Conservation (phyloP, 352 stramenopile genomes). For the Phytophthora meadii region DNA sequence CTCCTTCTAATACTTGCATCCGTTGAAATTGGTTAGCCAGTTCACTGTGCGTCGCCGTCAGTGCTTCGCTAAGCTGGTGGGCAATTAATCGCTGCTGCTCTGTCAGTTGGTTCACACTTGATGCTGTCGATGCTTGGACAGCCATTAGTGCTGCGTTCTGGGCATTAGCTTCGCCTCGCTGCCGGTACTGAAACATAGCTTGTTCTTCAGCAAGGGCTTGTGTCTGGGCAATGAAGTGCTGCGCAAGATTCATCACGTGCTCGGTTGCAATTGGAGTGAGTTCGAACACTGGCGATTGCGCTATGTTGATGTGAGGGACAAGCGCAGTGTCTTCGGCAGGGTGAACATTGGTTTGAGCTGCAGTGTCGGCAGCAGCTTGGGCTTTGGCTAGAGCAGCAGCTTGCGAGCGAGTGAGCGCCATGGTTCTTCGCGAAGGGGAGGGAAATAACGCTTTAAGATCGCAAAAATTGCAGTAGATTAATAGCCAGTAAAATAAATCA, state of each 20-base stretch:
- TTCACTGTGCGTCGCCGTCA: not conserved
- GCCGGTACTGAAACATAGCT: not conserved
- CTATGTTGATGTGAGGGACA: not conserved
- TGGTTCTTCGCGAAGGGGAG: not conserved
- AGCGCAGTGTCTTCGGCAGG: not conserved
- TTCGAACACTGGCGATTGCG: not conserved
- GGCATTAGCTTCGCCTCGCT: not conserved
- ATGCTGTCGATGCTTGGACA: not conserved
- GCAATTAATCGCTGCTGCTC: not conserved
- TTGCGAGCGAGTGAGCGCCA: conserved; percentile 2
- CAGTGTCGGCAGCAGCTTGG: no score
- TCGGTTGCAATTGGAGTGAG: not conserved
- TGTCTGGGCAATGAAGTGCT: not conserved
- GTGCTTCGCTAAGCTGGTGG: not conserved
- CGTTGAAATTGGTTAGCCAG: not conserved
- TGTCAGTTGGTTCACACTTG: not conserved
- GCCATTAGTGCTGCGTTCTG: not conserved
- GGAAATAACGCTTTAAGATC: not conserved
- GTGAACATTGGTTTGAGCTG: not conserved
- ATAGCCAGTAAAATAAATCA: conserved; percentile 3
- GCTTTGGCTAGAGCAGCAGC: no score
- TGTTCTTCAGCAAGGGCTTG: not conserved
- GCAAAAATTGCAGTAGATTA: not conserved
- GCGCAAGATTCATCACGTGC: not conserved
- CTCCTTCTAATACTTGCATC: not conserved